Evolutionary conservation across 805 yeast genomes (phyloP), one percentile per base, ranked within the genome.

Genomic region (Barnettozyma sucrosica): DNA sequence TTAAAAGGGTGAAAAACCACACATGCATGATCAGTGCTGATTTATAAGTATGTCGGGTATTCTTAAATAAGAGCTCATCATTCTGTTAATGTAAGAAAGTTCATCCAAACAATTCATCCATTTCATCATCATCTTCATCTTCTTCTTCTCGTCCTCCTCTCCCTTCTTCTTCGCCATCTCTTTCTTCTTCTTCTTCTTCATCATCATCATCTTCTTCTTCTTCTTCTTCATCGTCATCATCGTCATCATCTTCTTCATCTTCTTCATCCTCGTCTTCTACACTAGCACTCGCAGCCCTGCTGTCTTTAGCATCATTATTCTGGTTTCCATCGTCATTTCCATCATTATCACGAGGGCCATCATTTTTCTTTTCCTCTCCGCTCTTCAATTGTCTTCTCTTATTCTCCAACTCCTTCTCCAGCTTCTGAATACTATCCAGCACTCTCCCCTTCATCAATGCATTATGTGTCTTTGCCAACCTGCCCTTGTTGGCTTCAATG

Each of bases 391-490:
- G 89, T 50, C 82, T 72, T 66, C 76, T 77, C 70, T 92, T 93
- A 59, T 81, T 74, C 46, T 89, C 96, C 50, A 89, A 74, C 57
- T 92, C 96, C 46, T 83, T 81, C 64, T 81, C 82, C 59, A 93
- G 74, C 51, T 90, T 82, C 49, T 75, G 77, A 44, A 88, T 85
- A 44, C 85, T 89, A 54, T 85, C 93, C 57, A 83, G 75, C 63
- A 90, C 86, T 68, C 97, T 83, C 65, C 83, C 85, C 60, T 83
- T 81, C 79, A 93, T 75, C 67, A 92, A 83, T 56, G 92, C 90
- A 61, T 89, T 89, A 3, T 81, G 72, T 16, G 90, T 89, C 54
- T 82, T 81, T 19, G 75, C 79, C 43, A 88, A 77, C 57, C 86
- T 89, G 41, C 74, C 73, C 62, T 79, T 80, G 59, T 92, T 90